Base-by-base conservation (phyloP, 1,139 yeast genomes). In the Geotrichum cucujoidarum region DNA sequence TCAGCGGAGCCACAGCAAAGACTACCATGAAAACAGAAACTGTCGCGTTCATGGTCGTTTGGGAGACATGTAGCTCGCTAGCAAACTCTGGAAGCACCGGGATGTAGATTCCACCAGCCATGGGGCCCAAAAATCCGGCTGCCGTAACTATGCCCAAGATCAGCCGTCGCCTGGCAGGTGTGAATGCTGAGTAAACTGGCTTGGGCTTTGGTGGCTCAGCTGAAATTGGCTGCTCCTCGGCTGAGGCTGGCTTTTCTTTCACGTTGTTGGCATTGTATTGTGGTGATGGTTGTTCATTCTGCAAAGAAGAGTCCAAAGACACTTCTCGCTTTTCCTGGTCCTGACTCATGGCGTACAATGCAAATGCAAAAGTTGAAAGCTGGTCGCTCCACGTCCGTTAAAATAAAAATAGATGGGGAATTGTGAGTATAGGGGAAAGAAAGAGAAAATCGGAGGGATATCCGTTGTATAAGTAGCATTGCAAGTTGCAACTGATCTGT, bases 11-110 rank as follows among this genome's bases (percentile, higher is more conserved):
- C 43, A 77, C 61, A 16, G 80, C 79, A 64, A 76, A 77, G 1
- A 71, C 72, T 2, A 68, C 76, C 82, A 79, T 78, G 52, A 79
- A 78, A 0, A 75, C 78, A 0, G 83, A 73, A 0, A 80, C 82
- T 0, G 84, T 78, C 21, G 80, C 80, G 61, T 78, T 77, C 32
- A 78, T 75, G 0, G 73, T 61, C 0, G 78, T 65, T 2, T 70
- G 63, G 1, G 77, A 71, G 1, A 68, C 74, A 3, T 66, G 39
- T 52, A 77, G 76, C 1, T 68, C 73, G 2, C 61, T 56, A 52
- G 72, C 69, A 22, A 79, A 62, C 14, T 71, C 62, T 0, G 82
- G 81, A 17, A 79, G 60, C 3, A 80, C 67, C 1, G 84, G 83
- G 21, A 78, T 74, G 56, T 78, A 79, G 29, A 78, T 77, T 51